Evolutionary conservation across 176 grass and related monocot genomes (phyloP).

Genomic region (Elaeis guineensis): DNA sequence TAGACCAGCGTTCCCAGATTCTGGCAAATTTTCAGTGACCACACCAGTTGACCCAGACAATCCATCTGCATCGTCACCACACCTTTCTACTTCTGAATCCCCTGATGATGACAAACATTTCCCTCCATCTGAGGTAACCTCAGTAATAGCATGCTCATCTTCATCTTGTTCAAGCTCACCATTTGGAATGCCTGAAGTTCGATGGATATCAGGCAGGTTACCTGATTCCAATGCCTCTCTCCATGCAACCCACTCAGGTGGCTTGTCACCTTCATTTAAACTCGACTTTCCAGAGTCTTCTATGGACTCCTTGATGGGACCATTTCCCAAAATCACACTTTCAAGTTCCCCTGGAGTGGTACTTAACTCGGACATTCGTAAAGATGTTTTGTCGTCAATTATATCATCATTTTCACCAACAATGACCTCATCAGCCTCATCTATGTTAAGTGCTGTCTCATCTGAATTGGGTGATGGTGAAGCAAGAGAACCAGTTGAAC

Average conservation of each 20-base stretch:
- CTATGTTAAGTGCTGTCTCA: slow-evolving; percentile 15
- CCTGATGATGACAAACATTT: neutral
- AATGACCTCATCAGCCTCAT: slow-evolving; percentile 16
- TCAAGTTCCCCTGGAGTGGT: slow-evolving; percentile 15
- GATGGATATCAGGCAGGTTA: neutral
- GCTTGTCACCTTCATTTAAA: slow-evolving; percentile 16
- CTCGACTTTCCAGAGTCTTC: neutral
- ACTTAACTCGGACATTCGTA: slow-evolving; percentile 2
- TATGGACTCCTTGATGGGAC: slow-evolving; percentile 11
- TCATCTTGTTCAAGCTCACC: slow-evolving; percentile 6
- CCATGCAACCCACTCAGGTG: slow-evolving; percentile 13
- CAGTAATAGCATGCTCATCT: slow-evolving; percentile 7
- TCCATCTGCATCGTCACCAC: neutral
- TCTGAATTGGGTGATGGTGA: slow-evolving; percentile 47
- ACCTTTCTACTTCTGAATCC: slow-evolving; percentile 17
- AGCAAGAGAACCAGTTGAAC: slow-evolving; percentile 17
- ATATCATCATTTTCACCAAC: slow-evolving; percentile 25
- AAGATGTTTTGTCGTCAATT: slow-evolving; percentile 3
- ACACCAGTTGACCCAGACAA: neutral
- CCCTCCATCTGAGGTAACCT: neutral
- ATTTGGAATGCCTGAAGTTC: slow-evolving; percentile 15
- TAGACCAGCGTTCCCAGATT: neutral
- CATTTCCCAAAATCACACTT: slow-evolving; percentile 16
- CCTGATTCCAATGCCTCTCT: slow-evolving; percentile 14
- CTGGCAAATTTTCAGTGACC: neutral